phyloP scores from a whole-genome alignment of 2,329 filamentous ascomycete species.

The Aspergillus quadricinctus region DNA sequence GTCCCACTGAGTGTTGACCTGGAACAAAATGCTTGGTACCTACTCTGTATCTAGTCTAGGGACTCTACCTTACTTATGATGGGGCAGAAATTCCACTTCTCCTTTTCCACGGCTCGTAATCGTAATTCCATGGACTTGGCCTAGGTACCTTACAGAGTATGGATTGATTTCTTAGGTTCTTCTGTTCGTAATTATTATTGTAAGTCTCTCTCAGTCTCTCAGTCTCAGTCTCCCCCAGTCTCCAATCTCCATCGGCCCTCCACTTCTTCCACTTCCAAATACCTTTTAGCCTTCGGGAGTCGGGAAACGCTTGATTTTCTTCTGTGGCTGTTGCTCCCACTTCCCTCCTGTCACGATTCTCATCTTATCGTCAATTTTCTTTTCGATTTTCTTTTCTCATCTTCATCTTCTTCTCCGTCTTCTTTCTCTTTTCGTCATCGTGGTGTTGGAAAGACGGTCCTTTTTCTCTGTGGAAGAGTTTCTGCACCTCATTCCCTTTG shows the following conservation, averaged over 20 bases:
- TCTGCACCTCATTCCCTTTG: conserved; percentile 1
- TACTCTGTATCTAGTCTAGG: background rate
- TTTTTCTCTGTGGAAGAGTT: conserved; percentile 1
- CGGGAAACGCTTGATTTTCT: conserved; percentile 1
- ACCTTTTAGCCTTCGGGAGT: conserved; percentile 12
- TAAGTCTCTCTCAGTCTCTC: conserved; percentile 1
- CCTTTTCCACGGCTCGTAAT: conserved; percentile 4
- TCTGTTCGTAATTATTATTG: conserved; percentile 6
- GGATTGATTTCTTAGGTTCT: background rate
- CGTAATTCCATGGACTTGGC: conserved; percentile 14
- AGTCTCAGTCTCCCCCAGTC: background rate
- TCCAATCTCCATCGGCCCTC: conserved; percentile 15
- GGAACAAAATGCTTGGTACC: background rate
- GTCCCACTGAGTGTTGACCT: background rate
- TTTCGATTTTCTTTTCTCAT: background rate
- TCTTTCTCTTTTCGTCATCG: background rate
- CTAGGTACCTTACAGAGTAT: conserved; percentile 6
- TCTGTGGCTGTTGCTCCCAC: background rate
- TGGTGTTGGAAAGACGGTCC: background rate
- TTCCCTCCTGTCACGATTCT: background rate
- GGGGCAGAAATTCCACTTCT: background rate
- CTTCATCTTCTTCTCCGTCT: background rate
- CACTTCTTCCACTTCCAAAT: conserved; percentile 19
- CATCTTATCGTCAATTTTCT: background rate
- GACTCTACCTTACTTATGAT: too few species aligned